Conservation (phyloP, 2,329 filamentous ascomycete genomes). For the Pezicula rhizophila region DNA sequence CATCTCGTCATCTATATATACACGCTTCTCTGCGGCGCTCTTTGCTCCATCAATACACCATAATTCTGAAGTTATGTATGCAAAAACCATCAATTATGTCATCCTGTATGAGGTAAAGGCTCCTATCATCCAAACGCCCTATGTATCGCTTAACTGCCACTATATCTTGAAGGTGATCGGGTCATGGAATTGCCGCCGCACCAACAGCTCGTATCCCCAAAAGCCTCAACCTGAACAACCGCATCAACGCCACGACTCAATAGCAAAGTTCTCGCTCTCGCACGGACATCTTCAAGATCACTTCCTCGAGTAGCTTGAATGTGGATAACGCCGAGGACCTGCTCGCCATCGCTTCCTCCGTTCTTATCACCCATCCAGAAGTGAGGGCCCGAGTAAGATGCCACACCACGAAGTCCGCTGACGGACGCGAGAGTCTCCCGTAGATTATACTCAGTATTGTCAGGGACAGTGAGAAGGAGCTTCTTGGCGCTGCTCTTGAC, state of each 20-base stretch:
- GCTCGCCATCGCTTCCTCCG: slow-evolving; percentile 32
- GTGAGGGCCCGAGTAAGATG: slow-evolving; percentile 77
- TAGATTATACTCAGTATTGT: slow-evolving; percentile 79
- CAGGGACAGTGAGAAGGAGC: slow-evolving; percentile 77
- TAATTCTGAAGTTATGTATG: too few species aligned
- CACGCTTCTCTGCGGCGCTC: neutral
- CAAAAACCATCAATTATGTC: too few species aligned
- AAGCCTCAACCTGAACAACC: slow-evolving; percentile 80
- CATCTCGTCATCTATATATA: neutral
- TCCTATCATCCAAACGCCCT: neutral
- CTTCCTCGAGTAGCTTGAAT: slow-evolving; percentile 67
- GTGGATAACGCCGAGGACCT: slow-evolving; percentile 78
- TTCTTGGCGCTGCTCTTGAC: slow-evolving; percentile 79
- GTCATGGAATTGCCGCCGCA: slow-evolving; percentile 34
- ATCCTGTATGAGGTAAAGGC: neutral
- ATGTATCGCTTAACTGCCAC: neutral
- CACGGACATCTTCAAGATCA: slow-evolving; percentile 76
- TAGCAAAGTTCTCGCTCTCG: slow-evolving; percentile 69
- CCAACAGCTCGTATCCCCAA: slow-evolving; percentile 65
- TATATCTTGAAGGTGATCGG: neutral
- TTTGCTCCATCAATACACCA: too few species aligned
- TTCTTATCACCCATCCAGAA: slow-evolving; percentile 83
- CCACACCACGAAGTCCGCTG: slow-evolving; percentile 74
- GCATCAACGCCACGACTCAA: slow-evolving; percentile 68
- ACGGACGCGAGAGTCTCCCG: slow-evolving; percentile 83